Conservation (phyloP, 768 basidiomycete genomes). For the Lactifluus subvellereus region DNA sequence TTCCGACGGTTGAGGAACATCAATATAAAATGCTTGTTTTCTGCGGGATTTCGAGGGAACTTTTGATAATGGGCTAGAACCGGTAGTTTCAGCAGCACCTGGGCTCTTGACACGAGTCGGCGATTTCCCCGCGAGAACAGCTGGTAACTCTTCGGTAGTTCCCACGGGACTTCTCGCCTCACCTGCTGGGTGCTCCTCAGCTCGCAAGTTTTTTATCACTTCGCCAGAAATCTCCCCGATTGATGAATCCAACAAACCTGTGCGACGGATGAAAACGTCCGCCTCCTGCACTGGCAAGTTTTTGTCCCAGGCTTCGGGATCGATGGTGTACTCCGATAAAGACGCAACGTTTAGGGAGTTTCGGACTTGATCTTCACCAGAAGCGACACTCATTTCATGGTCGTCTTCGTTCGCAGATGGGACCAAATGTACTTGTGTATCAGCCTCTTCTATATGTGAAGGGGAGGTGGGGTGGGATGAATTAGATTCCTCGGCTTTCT, state of each 20-base stretch:
- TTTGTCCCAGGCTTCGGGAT: neutral
- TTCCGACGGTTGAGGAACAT: constrained; percentile 11
- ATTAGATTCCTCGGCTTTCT: neutral
- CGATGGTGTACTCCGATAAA: neutral
- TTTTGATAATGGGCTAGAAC: neutral
- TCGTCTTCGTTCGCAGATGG: neutral
- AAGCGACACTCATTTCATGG: neutral
- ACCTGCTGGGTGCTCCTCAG: neutral
- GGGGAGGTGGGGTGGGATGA: neutral
- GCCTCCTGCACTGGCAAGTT: neutral
- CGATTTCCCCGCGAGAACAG: neutral
- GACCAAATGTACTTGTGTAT: neutral
- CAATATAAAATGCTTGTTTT: constrained; percentile 12
- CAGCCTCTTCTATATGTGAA: neutral
- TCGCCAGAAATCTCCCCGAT: neutral
- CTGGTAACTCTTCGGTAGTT: neutral
- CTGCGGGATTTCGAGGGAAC: neutral
- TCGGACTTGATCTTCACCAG: neutral
- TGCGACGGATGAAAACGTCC: constrained; percentile 6
- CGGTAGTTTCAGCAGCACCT: neutral
- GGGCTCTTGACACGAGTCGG: neutral
- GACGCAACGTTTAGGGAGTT: neutral
- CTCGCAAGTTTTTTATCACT: neutral
- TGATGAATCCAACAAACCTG: constrained; percentile 5
- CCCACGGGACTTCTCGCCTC: neutral